phyloP scores from a whole-genome alignment of 75 land plant genomes.

The Chamaecyparis obtusa region DNA sequence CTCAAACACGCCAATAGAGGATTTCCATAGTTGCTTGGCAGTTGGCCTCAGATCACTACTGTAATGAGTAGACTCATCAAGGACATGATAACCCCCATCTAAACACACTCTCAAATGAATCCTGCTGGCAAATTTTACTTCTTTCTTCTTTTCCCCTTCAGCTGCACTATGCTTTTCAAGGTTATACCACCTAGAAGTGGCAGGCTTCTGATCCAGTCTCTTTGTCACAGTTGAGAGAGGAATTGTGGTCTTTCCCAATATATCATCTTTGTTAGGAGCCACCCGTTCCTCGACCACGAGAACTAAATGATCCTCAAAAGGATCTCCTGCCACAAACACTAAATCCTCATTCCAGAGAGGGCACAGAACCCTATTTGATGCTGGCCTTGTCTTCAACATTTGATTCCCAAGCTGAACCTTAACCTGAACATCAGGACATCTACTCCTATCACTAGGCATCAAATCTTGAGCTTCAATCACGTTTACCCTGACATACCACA shows the following conservation, averaged over 20 bases:
- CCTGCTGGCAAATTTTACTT: slow-evolving; percentile 38
- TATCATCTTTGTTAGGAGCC: slow-evolving; percentile 39
- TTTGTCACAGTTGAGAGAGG: slow-evolving; percentile 29
- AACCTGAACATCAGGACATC: slow-evolving; percentile 45
- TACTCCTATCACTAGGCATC: slow-evolving; percentile 29
- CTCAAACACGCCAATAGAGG: slow-evolving; percentile 48
- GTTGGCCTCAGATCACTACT: slow-evolving; percentile 57
- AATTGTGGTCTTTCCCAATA: slow-evolving; percentile 40
- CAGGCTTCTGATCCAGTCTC: slow-evolving; percentile 45
- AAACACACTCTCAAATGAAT: slow-evolving; percentile 48
- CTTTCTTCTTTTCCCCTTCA: slow-evolving; percentile 27
- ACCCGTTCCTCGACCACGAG: slow-evolving; percentile 50
- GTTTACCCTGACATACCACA: slow-evolving; percentile 72
- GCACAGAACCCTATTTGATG: slow-evolving; percentile 19
- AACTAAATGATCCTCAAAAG: slow-evolving; percentile 59
- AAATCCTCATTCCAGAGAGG: slow-evolving; percentile 77
- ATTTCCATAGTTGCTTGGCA: slow-evolving; percentile 47
- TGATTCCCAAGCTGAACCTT: slow-evolving; percentile 58
- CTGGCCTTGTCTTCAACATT: slow-evolving; percentile 32
- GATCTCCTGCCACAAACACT: slow-evolving; percentile 62
- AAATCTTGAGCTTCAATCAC: slow-evolving; percentile 68
- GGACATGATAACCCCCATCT: slow-evolving; percentile 65
- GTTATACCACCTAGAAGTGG: slow-evolving; percentile 39
- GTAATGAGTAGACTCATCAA: slow-evolving; percentile 61
- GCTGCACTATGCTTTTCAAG: slow-evolving; percentile 37